Evolutionary conservation across 2,329 filamentous ascomycete genomes (phyloP).

Genomic region (Ascochyta viciae-villosae): DNA sequence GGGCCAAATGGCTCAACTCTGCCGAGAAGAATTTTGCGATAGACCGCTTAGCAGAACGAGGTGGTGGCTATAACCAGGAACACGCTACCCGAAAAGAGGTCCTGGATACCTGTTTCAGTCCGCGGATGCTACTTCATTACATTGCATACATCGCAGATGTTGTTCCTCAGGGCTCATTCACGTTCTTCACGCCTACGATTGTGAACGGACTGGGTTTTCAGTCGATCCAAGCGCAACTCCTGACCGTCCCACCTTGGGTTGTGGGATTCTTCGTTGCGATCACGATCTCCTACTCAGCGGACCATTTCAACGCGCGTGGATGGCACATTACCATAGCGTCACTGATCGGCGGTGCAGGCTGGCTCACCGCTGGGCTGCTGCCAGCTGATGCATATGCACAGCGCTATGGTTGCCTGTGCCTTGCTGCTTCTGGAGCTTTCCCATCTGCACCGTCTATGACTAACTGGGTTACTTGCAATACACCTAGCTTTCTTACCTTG

Average conservation of each 20-base stretch:
- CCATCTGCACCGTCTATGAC: constrained; percentile 47
- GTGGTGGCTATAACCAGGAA: constrained; percentile 49
- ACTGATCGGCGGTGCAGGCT: constrained; percentile 39
- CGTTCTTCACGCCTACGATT: constrained; percentile 56
- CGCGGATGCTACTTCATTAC: constrained; percentile 51
- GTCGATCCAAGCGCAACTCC: constrained; percentile 50
- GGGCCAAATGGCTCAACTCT: constrained; percentile 53
- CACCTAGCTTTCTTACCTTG: constrained; percentile 48
- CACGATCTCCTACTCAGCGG: constrained; percentile 32
- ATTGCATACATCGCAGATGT: constrained; percentile 33
- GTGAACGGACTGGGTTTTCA: constrained; percentile 53
- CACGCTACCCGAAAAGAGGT: constrained; percentile 47
- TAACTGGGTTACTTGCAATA: constrained; percentile 51
- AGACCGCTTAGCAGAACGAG: constrained; percentile 48
- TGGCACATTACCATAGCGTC: constrained; percentile 35
- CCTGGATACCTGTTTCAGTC: constrained; percentile 46
- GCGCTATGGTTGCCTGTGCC: constrained; percentile 49
- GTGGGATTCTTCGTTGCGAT: constrained; percentile 41
- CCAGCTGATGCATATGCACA: constrained; percentile 27
- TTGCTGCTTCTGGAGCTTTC: constrained; percentile 49
- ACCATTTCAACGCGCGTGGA: constrained; percentile 27
- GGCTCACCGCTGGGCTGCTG: constrained; percentile 42
- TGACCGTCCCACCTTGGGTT: constrained; percentile 50
- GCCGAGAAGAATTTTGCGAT: constrained; percentile 48
- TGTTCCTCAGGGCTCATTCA: constrained; percentile 41